Percentiles rank a stretch among this genome's conserved stretches.
phyloP scores from a whole-genome alignment of 2,329 filamentous ascomycete genomes.

The Huntiella decipiens region DNA sequence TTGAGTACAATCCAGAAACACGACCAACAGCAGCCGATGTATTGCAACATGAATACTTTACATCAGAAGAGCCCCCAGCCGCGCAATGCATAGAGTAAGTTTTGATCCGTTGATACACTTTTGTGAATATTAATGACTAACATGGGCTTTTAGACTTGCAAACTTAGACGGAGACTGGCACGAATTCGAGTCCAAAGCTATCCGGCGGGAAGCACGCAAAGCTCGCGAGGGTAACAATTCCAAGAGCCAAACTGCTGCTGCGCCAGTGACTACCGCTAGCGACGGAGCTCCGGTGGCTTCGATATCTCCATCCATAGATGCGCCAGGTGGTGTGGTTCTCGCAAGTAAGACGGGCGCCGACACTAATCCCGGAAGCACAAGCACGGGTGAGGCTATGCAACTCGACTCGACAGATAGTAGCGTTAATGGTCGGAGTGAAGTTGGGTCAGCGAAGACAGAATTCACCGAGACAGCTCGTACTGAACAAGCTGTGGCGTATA shows the following conservation, averaged over 20 bases:
- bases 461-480: too few species aligned
- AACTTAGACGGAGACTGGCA: conserved; percentile 89
- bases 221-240: conserved; percentile 18
- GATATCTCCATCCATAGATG: neutral
- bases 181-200: conserved; percentile 91
- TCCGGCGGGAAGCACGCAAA: conserved; percentile 73
- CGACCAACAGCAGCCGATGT: conserved; percentile 72
- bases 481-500: too few species aligned
- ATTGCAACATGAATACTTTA: conserved; percentile 76
- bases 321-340: neutral
- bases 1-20: conserved; percentile 70
- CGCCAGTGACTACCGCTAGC: neutral
- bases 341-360: too few species aligned
- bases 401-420: conserved; percentile 1
- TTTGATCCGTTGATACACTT: neutral
- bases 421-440: conserved; percentile 26
- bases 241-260: neutral
- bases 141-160: conserved; percentile 37
- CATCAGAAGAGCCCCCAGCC: conserved; percentile 55
- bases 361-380: neutral
- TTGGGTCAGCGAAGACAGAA: neutral
- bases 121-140: conserved; percentile 15
- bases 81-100: conserved; percentile 67
- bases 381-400: conserved; percentile 1
- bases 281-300: neutral